These are phyloP conservation scores for Medicago lupulina DNA, from an alignment of 306 rosid genomes.

Conservation along the genomic window DNA sequence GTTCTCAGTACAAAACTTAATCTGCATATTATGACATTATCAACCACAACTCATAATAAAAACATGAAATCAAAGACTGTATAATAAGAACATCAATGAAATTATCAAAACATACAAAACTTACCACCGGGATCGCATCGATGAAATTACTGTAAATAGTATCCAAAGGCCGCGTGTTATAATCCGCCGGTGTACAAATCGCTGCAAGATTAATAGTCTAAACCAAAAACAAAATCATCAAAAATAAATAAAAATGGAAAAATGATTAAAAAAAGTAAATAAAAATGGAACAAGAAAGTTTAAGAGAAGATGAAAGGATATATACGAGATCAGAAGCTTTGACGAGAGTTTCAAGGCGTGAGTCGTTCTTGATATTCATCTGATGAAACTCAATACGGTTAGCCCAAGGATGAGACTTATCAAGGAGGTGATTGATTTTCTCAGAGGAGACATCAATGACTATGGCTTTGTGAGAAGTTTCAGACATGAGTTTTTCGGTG, in stretches of 20 bases:
- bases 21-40: conserved; percentile 47
- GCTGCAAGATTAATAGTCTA: conserved; percentile 90
- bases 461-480: conserved; percentile 70
- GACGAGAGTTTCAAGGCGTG: conserved; percentile 82
- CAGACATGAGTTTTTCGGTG: conserved; percentile 78
- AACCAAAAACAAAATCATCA: background rate
- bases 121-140: conserved; percentile 86
- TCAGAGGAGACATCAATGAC: conserved; percentile 76
- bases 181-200: conserved; percentile 88
- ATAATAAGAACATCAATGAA: background rate
- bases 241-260: too few species aligned
- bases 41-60: background rate
- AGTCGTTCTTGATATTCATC: conserved; percentile 82
- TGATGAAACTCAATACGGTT: conserved; percentile 88
- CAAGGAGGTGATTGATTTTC: conserved; percentile 76
- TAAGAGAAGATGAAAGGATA: background rate
- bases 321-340: conserved; percentile 79
- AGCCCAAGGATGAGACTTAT: conserved; percentile 59
- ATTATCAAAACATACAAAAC: conserved; percentile 8
- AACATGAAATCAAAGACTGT: background rate
- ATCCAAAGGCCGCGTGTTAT: conserved; percentile 82
- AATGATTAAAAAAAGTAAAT: background rate
- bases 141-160: conserved; percentile 85
- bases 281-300: background rate
- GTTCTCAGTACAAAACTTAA: conserved; percentile 74